Percentiles rank a stretch among this genome's conserved stretches.
These are phyloP conservation scores for Cucumis hystrix DNA, from an alignment of 306 rosid species.

Conservation along the genomic window DNA sequence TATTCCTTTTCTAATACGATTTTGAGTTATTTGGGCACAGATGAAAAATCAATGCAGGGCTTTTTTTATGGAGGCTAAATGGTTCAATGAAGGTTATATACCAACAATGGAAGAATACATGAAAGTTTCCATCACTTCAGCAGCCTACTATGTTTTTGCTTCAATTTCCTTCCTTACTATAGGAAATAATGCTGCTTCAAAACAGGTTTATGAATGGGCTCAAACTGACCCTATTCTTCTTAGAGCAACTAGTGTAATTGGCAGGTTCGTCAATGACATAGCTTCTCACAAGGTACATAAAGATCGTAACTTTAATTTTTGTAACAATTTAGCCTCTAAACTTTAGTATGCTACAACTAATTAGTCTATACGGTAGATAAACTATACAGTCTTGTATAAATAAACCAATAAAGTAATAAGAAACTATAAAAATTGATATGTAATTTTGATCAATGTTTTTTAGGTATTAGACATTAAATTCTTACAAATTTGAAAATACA, in stretches of 20 bases:
- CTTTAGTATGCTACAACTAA: too few species aligned
- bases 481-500: too few species aligned
- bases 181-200: not conserved
- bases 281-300: not conserved
- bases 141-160: not conserved
- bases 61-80: not conserved
- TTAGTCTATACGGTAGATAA: too few species aligned
- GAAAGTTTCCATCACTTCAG: not conserved
- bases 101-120: conserved; percentile 29
- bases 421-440: too few species aligned
- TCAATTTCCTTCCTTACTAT: not conserved
- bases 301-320: too few species aligned
- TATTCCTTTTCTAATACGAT: too few species aligned
- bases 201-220: conserved; percentile 2
- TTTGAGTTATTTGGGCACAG: conserved; percentile 9
- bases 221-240: not conserved
- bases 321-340: too few species aligned
- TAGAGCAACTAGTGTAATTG: not conserved
- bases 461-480: too few species aligned
- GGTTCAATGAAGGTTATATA: not conserved
- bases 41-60: not conserved
- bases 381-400: too few species aligned
- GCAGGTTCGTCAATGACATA: not conserved
- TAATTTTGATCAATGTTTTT: too few species aligned
- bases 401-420: too few species aligned